Base-by-base conservation (phyloP, 129 eudicot genomes). In the Glebionis coronaria region DNA sequence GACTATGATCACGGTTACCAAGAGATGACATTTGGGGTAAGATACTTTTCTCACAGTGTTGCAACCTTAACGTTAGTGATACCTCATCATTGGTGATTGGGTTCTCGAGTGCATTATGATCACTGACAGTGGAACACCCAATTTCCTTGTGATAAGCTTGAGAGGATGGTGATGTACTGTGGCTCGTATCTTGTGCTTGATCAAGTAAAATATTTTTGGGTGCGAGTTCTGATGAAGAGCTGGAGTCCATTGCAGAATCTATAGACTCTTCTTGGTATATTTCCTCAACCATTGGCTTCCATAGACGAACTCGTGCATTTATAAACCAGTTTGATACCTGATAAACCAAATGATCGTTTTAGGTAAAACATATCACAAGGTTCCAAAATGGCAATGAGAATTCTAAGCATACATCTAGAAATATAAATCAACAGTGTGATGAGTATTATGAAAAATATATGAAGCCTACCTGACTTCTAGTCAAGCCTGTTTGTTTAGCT, bases 251-350 rank as follows among this genome's bases (percentile, higher is more conserved):
- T 55, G 25, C 77, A 55, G 76, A 61, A 23, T 69, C 72, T 50
- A 58, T 59, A 40, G 66, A 66, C 67, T 84, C 90, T 60, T 79
- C 76, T 64, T 85, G 77, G 72, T 88, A 85, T 63, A 88, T 82
- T 78, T 84, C 88, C 73, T 88, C 91, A 56, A 88, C 88, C 95
- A 88, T 88, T 23, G 95, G 95, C 70, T 87, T 87, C 95, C 95
- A 87, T 12, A 87, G 71, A 31, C 95, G 84, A 5, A 84, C 95
- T 21, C 95, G 73, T 57, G 95, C 90, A 28, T 87, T 84, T 46
- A 84, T 87, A 56, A 87, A 87, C 95, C 95, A 87, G 51, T 87
- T 87, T 23, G 95, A 77, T 16, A 87, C 95, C 95, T 87, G 76
- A 67, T 55, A 52, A 0, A 16, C 72, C 51, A 18, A 27, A 67